A percentile compares a stretch with the other conserved stretches of the same genome.
Conservation (phyloP, 441 rosid genomes). For the Jatropha podagrica region DNA sequence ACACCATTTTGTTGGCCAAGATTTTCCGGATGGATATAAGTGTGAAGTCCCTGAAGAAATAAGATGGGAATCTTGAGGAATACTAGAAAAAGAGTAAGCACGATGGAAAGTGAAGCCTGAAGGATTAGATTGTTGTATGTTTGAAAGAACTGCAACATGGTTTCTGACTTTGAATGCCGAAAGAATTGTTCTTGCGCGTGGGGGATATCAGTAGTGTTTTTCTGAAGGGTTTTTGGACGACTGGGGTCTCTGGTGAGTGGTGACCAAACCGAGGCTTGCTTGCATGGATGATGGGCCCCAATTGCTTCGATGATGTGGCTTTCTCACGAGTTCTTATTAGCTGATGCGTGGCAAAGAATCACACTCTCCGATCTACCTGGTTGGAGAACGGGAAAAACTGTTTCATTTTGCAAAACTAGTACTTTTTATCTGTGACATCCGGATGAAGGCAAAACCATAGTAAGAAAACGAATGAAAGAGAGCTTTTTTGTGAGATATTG, state of each 20-base stretch:
- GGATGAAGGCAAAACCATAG: too few relatives aligned
- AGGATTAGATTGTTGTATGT: conserved; percentile 50
- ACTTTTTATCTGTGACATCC: too few relatives aligned
- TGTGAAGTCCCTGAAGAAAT: conserved; percentile 69
- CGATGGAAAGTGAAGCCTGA: conserved; percentile 40
- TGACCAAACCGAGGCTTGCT: too few relatives aligned
- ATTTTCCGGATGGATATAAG: conserved; percentile 85
- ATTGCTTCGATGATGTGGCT: too few relatives aligned
- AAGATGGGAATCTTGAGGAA: conserved; percentile 58
- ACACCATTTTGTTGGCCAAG: conserved; percentile 49
- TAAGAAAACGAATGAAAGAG: too few relatives aligned
- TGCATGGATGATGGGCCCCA: too few relatives aligned
- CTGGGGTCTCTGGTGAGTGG: background rate
- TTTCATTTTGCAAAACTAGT: too few relatives aligned
- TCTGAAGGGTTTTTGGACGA: background rate
- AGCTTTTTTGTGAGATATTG: too few relatives aligned
- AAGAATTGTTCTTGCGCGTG: background rate
- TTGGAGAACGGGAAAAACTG: too few relatives aligned
- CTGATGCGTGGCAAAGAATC: too few relatives aligned
- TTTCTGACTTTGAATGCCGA: background rate
- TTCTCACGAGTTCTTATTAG: too few relatives aligned
- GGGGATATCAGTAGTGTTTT: background rate
- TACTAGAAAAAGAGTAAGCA: conserved; percentile 47
- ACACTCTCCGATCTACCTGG: too few relatives aligned
- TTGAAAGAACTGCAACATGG: conserved; percentile 40